These are phyloP conservation scores for Fusarium nanum DNA, from an alignment of 2,329 filamentous ascomycete genomes.

Conservation along the genomic window DNA sequence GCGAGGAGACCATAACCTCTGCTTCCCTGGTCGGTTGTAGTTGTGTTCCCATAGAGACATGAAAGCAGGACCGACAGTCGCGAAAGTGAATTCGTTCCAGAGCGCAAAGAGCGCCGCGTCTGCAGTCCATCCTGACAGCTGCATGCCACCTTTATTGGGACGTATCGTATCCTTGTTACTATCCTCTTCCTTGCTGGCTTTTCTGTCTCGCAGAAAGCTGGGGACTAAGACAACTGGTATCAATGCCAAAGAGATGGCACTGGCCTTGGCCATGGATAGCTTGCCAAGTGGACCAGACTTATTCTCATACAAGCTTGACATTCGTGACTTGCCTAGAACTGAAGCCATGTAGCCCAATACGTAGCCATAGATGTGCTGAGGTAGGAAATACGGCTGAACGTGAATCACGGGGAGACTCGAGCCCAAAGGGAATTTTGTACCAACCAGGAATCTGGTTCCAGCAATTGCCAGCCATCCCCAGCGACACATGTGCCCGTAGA, in stretches of 20 bases:
- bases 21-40: not conserved
- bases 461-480: conserved; percentile 2
- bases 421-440: conserved; percentile 1
- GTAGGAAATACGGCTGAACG: not conserved
- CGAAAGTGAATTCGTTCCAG: conserved; percentile 11
- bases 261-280: conserved; percentile 1
- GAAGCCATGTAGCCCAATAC: conserved; percentile 2
- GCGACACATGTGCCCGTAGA: conserved; percentile 1
- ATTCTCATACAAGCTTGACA: not conserved
- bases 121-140: not conserved
- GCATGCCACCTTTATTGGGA: too few relatives aligned
- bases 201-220: not conserved
- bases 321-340: not conserved
- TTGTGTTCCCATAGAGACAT: conserved; percentile 7
- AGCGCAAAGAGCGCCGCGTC: not conserved
- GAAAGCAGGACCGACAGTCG: conserved; percentile 3
- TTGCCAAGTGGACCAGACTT: not conserved
- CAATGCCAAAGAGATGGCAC: not conserved
- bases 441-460: not conserved
- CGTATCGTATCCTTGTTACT: too few relatives aligned
- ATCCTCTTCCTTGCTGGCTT: not conserved
- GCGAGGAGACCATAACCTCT: conserved; percentile 1
- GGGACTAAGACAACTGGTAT: not conserved
- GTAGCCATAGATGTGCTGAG: conserved; percentile 3
- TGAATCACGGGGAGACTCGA: not conserved